A percentile compares a stretch with the other conserved stretches of the same genome.
phyloP scores from a whole-genome alignment of 768 basidiomycete genomes.

The Lactarius hatsudake region DNA sequence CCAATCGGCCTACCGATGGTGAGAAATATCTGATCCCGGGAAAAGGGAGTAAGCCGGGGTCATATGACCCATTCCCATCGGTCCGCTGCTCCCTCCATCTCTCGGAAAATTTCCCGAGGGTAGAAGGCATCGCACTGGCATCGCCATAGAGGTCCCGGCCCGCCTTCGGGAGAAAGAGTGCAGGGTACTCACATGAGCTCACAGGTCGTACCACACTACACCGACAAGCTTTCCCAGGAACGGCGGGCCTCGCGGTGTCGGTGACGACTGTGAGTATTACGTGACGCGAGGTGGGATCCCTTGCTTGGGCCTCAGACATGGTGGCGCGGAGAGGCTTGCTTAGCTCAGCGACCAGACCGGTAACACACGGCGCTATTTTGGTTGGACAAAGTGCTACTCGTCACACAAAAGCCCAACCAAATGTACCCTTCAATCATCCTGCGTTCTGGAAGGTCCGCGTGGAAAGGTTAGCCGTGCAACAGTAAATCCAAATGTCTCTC shows the following conservation, averaged over 20 bases:
- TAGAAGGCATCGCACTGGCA: too few relatives aligned
- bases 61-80: too few relatives aligned
- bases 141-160: not conserved
- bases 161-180: not conserved
- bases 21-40: slow-evolving; percentile 73
- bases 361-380: too few relatives aligned
- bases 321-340: too few relatives aligned
- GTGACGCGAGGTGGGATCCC: too few relatives aligned
- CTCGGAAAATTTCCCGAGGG: not conserved
- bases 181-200: too few relatives aligned
- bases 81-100: not conserved
- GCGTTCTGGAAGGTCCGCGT: slow-evolving; percentile 72
- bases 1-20: slow-evolving; percentile 47
- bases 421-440: slow-evolving; percentile 66
- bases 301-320: too few relatives aligned
- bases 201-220: not conserved
- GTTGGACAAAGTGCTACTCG: not conserved
- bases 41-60: slow-evolving; percentile 61
- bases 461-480: slow-evolving; percentile 58
- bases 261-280: not conserved
- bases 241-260: too few relatives aligned
- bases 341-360: too few relatives aligned
- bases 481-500: not conserved
- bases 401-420: not conserved
- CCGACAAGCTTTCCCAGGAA: not conserved